Evolutionary conservation across 306 rosid species (phyloP), one percentile per base, ranked within the genome.

Genomic region (Inga oerstediana): DNA sequence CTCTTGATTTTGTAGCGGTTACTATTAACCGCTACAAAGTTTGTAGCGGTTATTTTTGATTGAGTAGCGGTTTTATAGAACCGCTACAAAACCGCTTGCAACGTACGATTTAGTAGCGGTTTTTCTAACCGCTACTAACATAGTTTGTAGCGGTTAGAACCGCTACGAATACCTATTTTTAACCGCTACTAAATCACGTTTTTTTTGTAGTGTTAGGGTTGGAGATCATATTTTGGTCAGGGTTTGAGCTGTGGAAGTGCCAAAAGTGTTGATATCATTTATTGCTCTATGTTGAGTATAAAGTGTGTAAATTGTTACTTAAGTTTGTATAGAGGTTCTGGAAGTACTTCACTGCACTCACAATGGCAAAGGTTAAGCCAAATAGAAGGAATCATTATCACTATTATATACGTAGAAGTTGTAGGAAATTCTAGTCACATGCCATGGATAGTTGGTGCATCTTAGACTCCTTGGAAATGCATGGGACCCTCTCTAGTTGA

Each of bases 231-330:
- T 62, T 64, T 62, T 15, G 12, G 9, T 62, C 37, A 20, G 34
- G 52, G 51, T 82, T 56, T 43, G 77, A 54, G 19, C 72, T 71
- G 56, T 45, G 54, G 44, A 77, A 39, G 56, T 72, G 79, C 13
- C 51, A 64, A 12, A 62, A 56, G 11, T 48, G 45, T 78, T 49
- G 11, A 27, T 35, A 65, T 49, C 10, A 74, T 27, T 14, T 30
- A 30, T 73, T 45, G 22, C 22, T 22, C 8, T 27, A 7, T 73
- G 77, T 73, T 16, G 9, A 64, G 39, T 27, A 27, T 13, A 12
- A 14, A 9, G 43, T 69, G 13, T 45, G 9, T 76, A 44, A 19
- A 67, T 30, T 30, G 22, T 56, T 44, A 16, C 59, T 46, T 46
- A 59, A 22, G 15, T 22, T 69, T 70, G 10, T 56, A 45, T n/a